Evolutionary conservation across 257 asterid species (phyloP).

Genomic region (Solanum dulcamara): DNA sequence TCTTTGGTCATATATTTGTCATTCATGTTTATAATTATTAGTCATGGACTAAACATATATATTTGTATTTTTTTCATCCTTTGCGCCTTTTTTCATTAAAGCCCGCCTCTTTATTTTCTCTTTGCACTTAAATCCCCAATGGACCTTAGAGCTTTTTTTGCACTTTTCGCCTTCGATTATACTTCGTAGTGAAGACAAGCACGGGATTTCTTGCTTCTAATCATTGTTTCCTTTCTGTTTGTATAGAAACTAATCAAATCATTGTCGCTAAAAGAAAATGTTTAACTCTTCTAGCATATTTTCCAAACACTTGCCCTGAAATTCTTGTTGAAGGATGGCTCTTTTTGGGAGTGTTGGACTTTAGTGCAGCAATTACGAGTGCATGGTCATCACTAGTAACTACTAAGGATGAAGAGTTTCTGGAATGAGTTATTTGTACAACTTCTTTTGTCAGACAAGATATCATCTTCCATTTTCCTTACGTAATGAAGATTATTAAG

Average conservation of each 20-base stretch:
- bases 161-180: too few species aligned
- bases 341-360: not conserved
- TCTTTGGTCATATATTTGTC: too few species aligned
- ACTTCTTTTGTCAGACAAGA: not conserved
- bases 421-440: not conserved
- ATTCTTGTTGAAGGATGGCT: not conserved
- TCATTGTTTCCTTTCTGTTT: not conserved
- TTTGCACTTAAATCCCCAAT: too few species aligned
- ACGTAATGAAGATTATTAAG: not conserved
- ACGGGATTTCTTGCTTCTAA: not conserved
- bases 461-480: not conserved
- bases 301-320: not conserved
- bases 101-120: too few species aligned
- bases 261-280: not conserved
- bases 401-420: not conserved
- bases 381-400: not conserved
- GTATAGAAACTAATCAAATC: not conserved
- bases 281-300: not conserved
- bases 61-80: too few species aligned
- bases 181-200: not conserved
- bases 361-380: not conserved
- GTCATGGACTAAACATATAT: too few species aligned
- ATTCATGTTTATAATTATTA: too few species aligned
- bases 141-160: too few species aligned
- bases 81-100: too few species aligned